Evolutionary conservation across 768 basidiomycete genomes (phyloP).

Genomic region (Mycena venus): DNA sequence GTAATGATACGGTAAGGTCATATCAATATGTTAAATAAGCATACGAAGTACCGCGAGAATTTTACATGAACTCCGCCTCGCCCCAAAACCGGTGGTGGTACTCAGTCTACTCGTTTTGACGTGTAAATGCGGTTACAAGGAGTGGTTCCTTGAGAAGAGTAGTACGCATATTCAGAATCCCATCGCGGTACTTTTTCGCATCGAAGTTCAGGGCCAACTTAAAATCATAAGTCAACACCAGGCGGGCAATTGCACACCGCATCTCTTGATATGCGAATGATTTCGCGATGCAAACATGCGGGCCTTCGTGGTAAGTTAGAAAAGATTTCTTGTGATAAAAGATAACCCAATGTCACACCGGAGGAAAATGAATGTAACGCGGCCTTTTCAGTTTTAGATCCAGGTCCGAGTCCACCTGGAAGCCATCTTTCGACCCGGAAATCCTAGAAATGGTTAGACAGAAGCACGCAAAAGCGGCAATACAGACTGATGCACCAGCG

Average conservation of each 20-base stretch:
- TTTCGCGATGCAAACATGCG: slow-evolving; percentile 48
- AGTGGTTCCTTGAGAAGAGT: slow-evolving; percentile 44
- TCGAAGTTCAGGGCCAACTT: slow-evolving; percentile 43
- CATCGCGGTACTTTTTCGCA: slow-evolving; percentile 37
- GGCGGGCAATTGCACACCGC: slow-evolving; percentile 38
- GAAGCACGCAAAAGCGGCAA: background rate
- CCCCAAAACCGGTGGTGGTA: too few species aligned
- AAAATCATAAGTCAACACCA: slow-evolving; percentile 47
- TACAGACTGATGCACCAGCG: slow-evolving; percentile 15
- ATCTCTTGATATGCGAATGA: slow-evolving; percentile 47
- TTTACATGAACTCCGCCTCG: too few species aligned
- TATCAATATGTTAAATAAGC: too few species aligned
- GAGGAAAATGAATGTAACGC: slow-evolving; percentile 44
- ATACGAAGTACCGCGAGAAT: too few species aligned
- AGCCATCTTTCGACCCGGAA: slow-evolving; percentile 51
- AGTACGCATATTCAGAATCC: slow-evolving; percentile 46
- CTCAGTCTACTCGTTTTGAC: too few species aligned
- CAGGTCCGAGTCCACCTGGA: slow-evolving; percentile 45
- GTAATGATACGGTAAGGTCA: too few species aligned
- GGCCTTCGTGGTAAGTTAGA: slow-evolving; percentile 39
- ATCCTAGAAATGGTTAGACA: slow-evolving; percentile 24
- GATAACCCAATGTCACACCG: slow-evolving; percentile 21
- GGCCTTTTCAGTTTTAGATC: slow-evolving; percentile 37
- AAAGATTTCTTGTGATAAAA: background rate
- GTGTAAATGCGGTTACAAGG: background rate